Conservation (phyloP, 2,329 filamentous ascomycete species). For the Nemania serpens region DNA sequence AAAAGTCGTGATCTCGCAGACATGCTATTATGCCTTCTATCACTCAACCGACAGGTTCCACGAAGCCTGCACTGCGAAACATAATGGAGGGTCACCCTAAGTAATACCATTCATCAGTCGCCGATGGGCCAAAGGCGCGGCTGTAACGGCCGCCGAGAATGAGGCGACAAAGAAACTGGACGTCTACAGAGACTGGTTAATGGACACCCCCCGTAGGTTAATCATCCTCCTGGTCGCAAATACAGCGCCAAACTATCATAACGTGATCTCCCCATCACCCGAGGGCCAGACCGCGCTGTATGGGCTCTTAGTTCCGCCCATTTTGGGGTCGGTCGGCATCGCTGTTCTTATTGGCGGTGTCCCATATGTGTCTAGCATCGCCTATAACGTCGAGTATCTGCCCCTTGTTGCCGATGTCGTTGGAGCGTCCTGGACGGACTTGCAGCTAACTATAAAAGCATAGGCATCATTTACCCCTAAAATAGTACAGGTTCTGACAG, state of each 20-base stretch:
- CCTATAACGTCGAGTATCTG: background rate
- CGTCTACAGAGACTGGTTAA: background rate
- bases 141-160: background rate
- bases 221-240: background rate
- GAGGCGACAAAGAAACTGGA: background rate
- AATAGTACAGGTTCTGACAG: too few species aligned
- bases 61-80: background rate
- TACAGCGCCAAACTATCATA: background rate
- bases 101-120: background rate
- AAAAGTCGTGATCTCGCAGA: slow-evolving; percentile 1
- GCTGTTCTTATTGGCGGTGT: slow-evolving; percentile 1
- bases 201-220: background rate
- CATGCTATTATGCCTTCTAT: slow-evolving; percentile 9
- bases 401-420: slow-evolving; percentile 13
- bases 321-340: slow-evolving; percentile 9
- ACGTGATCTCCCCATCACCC: background rate
- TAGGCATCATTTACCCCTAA: too few species aligned
- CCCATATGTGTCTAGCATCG: slow-evolving; percentile 4
- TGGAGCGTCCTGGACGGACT: slow-evolving; percentile 7
- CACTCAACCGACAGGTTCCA: slow-evolving; percentile 1
- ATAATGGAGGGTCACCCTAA: background rate
- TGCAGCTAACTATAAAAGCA: too few species aligned
- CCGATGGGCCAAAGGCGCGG: background rate
- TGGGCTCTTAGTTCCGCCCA: slow-evolving; percentile 1
- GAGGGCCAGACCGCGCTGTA: background rate